phyloP scores from a whole-genome alignment of 345 rosid genomes.

The Anacardium occidentale region DNA sequence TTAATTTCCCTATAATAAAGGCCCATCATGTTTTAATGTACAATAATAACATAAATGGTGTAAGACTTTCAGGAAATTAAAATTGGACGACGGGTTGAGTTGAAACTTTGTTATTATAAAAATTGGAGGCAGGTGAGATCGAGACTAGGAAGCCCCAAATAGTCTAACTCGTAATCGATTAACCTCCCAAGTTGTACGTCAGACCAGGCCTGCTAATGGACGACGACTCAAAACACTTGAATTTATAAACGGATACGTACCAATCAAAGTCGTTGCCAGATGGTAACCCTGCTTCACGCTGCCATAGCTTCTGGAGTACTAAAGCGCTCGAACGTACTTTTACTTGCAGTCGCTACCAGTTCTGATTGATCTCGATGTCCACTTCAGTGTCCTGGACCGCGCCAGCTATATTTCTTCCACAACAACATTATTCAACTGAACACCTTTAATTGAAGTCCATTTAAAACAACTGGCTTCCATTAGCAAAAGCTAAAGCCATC shows the following conservation, averaged over 20 bases:
- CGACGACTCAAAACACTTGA: too few relatives aligned
- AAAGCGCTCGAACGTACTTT: neutral
- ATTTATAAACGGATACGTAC: too few relatives aligned
- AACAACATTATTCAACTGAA: neutral
- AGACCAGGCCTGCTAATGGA: too few relatives aligned
- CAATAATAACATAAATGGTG: neutral
- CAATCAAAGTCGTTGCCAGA: too few relatives aligned
- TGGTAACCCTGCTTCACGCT: too few relatives aligned
- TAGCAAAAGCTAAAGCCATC: too few relatives aligned
- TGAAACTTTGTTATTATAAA: neutral
- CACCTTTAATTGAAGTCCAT: neutral
- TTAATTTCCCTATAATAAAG: too few relatives aligned
- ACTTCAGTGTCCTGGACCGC: neutral
- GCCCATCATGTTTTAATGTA: neutral
- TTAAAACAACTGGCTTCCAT: neutral
- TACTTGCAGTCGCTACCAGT: neutral
- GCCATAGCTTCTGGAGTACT: too few relatives aligned
- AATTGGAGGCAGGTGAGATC: neutral
- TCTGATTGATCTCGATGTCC: too few relatives aligned
- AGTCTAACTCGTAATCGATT: neutral
- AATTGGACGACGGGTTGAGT: neutral
- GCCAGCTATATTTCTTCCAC: neutral
- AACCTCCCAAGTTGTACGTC: neutral
- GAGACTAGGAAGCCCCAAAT: conserved; percentile 6
- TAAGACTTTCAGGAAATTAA: neutral